Percentiles rank a stretch among this genome's conserved stretches.
Conservation (phyloP, 2,329 filamentous ascomycete species). For the Chrysoporthe austroafricana region DNA sequence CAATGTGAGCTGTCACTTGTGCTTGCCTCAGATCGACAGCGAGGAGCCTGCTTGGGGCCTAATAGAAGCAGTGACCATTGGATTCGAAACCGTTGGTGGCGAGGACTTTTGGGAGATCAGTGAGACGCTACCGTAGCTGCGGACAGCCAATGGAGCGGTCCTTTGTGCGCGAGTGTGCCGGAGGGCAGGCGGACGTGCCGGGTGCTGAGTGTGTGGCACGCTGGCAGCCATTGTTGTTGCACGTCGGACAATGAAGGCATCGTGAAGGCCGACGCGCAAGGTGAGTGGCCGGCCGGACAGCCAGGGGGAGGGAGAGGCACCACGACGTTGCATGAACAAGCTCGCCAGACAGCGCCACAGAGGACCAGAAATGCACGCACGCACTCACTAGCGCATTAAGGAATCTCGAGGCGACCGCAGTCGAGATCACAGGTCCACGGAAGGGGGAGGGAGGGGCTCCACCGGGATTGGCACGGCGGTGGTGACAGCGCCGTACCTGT, state of each 20-base stretch:
- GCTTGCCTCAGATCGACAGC: background rate
- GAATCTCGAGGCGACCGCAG: background rate
- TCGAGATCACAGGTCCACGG: slow-evolving; percentile 7
- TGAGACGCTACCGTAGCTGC: background rate
- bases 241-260: slow-evolving; percentile 9
- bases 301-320: no score
- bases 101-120: background rate
- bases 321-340: background rate
- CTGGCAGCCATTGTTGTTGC: background rate
- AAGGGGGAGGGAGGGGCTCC: background rate
- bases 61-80: background rate
- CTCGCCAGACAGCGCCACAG: background rate
- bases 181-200: background rate
- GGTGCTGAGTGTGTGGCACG: background rate
- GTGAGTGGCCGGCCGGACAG: background rate
- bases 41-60: background rate
- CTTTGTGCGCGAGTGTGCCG: background rate
- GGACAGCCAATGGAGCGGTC: background rate
- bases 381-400: background rate
- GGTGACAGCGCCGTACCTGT: background rate
- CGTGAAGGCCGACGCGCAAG: slow-evolving; percentile 1
- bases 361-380: background rate
- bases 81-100: background rate
- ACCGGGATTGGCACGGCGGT: slow-evolving; percentile 12
- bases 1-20: slow-evolving; percentile 2